Conservation (phyloP, 2,329 filamentous ascomycete species). For the Anisogramma anomala region DNA sequence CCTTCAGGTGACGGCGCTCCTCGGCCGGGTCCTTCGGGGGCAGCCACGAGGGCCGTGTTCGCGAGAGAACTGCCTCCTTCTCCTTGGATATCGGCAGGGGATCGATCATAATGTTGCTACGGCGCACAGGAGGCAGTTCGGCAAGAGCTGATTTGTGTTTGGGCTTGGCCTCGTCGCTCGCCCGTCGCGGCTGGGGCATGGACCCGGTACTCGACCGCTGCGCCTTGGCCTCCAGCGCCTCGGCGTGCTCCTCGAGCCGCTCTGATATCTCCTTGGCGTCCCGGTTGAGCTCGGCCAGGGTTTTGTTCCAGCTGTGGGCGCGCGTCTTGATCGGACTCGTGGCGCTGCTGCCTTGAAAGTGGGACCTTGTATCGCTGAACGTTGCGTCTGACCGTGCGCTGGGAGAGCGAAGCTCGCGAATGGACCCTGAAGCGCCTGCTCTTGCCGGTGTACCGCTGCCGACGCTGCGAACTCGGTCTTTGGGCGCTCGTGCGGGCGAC, state of each 20-base stretch:
- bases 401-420: conserved; percentile 37
- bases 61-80: conserved; percentile 71
- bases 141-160: conserved; percentile 56
- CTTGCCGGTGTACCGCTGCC: conserved; percentile 54
- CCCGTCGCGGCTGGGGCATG: conserved; percentile 25
- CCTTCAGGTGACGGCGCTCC: conserved; percentile 75
- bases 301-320: conserved; percentile 65
- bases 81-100: conserved; percentile 75
- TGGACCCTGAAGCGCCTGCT: conserved; percentile 45
- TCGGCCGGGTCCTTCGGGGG: conserved; percentile 83
- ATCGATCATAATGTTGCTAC: conserved; percentile 72
- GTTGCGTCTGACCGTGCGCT: conserved; percentile 38
- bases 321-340: conserved; percentile 38
- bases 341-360: conserved; percentile 20
- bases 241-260: conserved; percentile 68
- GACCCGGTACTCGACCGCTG: conserved; percentile 27
- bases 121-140: conserved; percentile 56
- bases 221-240: conserved; percentile 39
- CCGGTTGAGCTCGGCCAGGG: conserved; percentile 54
- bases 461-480: conserved; percentile 41
- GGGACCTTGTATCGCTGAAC: conserved; percentile 22
- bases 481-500: conserved; percentile 40
- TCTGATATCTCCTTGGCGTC: conserved; percentile 68
- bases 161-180: conserved; percentile 33
- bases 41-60: conserved; percentile 73